Percentiles rank a stretch among this genome's conserved stretches.
Evolutionary conservation across 2,329 filamentous ascomycete genomes (phyloP).

Genomic region (Orbilia oligospora): DNA sequence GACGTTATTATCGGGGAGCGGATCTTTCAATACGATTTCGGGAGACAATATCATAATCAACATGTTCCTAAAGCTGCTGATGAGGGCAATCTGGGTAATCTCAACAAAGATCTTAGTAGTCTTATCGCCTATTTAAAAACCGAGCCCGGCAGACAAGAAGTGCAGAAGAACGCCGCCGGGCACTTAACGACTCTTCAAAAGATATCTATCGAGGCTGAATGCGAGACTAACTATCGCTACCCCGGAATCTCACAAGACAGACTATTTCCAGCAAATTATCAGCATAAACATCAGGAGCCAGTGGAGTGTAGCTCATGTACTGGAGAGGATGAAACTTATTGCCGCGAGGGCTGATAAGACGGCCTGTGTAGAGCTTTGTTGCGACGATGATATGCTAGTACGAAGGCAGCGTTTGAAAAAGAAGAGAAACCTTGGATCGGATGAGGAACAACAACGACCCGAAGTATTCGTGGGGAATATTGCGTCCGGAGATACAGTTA

Average conservation of each 20-base stretch:
- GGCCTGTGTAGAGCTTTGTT: conserved; percentile 1
- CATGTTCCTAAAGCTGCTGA: conserved; percentile 58
- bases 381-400: conserved; percentile 8
- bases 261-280: conserved; percentile 58
- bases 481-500: conserved; percentile 65
- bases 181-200: conserved; percentile 28
- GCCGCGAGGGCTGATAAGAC: neutral
- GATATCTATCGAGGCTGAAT: neutral
- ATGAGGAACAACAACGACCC: neutral
- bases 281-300: conserved; percentile 1
- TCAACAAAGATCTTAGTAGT: conserved; percentile 43
- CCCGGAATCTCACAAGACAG: conserved; percentile 55
- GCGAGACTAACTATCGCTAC: conserved; percentile 41
- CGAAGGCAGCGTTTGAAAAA: neutral
- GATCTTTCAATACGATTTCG: conserved; percentile 65
- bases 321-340: neutral
- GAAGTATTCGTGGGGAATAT: conserved; percentile 66
- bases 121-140: conserved; percentile 56
- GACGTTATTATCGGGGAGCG: conserved; percentile 66
- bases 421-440: neutral
- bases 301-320: neutral
- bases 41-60: conserved; percentile 60
- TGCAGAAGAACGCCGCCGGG: neutral
- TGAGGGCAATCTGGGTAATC: conserved; percentile 60
- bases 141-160: conserved; percentile 9